A percentile compares a stretch with the other conserved stretches of the same genome.
phyloP scores from a whole-genome alignment of 176 grass and related monocot species.

The Oryza glaberrima region DNA sequence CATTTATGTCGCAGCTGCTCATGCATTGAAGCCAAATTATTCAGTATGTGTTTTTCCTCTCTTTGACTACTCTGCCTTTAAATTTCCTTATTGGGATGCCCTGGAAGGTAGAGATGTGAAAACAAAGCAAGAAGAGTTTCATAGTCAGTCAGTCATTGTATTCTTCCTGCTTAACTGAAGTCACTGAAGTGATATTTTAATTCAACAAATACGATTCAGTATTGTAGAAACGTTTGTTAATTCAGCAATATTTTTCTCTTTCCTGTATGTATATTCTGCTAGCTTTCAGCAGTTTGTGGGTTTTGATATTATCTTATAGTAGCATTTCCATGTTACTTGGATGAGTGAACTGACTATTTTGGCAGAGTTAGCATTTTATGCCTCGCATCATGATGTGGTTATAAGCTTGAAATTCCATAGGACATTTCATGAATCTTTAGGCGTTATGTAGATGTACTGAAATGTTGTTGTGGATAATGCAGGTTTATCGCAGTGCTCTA shows the following conservation, averaged over 20 bases:
- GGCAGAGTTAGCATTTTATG: neutral
- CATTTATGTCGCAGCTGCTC: conserved; percentile 87
- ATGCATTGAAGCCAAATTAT: conserved; percentile 82
- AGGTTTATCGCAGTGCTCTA: conserved; percentile 85
- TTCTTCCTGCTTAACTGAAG: neutral
- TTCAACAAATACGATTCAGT: neutral
- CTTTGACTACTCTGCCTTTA: neutral
- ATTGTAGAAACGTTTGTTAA: neutral
- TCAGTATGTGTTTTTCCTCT: conserved; percentile 50
- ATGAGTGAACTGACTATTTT: neutral
- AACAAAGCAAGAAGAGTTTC: neutral
- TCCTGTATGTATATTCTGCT: neutral
- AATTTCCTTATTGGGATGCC: neutral
- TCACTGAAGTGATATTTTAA: neutral
- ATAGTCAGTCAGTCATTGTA: neutral
- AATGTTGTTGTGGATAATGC: conserved; percentile 41
- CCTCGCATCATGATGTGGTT: neutral
- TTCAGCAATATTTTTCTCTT: neutral
- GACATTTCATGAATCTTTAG: conserved; percentile 6
- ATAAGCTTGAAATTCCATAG: neutral
- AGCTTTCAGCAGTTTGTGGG: neutral
- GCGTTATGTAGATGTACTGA: neutral
- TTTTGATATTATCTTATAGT: conserved; percentile 12
- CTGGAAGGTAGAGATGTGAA: neutral
- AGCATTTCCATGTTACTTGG: neutral